Evolutionary conservation across 2,329 filamentous ascomycete species (phyloP), one percentile per base, ranked within the genome.

Genomic region (Herpomyces periplanetae): DNA sequence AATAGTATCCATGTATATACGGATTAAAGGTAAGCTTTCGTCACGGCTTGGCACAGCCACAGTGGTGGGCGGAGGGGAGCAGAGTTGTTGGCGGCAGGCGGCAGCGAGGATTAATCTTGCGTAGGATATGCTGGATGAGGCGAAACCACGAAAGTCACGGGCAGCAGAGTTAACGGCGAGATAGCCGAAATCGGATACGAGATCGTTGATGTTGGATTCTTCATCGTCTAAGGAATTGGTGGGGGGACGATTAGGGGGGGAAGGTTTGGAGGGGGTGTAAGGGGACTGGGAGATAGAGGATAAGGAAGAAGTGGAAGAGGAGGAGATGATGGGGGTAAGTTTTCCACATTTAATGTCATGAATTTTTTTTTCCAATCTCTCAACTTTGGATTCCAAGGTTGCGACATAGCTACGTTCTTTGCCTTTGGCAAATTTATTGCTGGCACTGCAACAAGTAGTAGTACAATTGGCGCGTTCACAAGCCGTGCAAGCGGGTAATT

Each of bases 361-460:
- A 17, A 88, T 49, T 22, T 59, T 58, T 33, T 57, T 61, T 37
- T 87, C 66, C 5, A 91, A 51, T 37, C 65, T 68, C 36, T 91
- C 73, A 27, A 85, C 61, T 22, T 66, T 60, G 8, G 73, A 56
- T 36, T 91, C 75, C n/a, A 96, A 49, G 1, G 75, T 84, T 4
- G 75, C 69, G 17, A 91, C 73, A 46, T 91, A 96, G 39, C 73
- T 91, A 31, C 75, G 51, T 34, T 91, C 80, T 38, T 91, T 91
- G 24, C 80, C 80, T 25, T 71, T 52, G 1, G 75, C 73, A 38
- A 88, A 91, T 35, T 88, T 71, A 33, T 91, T 75, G 31, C 84
- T 88, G 4, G 71, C 73, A 21, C 71, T 71, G 4, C 71, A 87
- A 36, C 80, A 96, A 34, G 84, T 71, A 24, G 49, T 59, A 21